A percentile compares a stretch with the other conserved stretches of the same genome.
Evolutionary conservation across 345 rosid species (phyloP).

Genomic region (Erysimum cheiranthoides): DNA sequence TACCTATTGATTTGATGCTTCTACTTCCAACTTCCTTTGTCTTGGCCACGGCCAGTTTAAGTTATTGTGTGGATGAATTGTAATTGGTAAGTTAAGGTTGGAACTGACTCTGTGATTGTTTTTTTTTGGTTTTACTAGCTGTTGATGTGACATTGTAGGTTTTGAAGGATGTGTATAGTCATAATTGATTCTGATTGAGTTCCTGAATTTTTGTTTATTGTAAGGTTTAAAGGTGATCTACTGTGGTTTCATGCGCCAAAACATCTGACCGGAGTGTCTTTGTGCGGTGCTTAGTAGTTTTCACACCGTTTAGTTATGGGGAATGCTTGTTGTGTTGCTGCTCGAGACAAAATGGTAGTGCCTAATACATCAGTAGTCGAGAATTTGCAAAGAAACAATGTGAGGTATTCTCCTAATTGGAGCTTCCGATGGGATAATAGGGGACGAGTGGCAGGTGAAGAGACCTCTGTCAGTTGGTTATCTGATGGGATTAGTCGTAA

Average conservation of each 20-base stretch:
- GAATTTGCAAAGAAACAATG: conserved; percentile 68
- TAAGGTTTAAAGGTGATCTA: conserved; percentile 31
- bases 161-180: neutral
- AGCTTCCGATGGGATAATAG: conserved; percentile 92
- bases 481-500: conserved; percentile 65
- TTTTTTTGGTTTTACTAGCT: neutral
- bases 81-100: neutral
- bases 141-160: neutral
- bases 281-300: conserved; percentile 15
- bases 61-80: neutral
- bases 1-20: neutral
- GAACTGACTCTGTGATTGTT: neutral
- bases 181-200: conserved; percentile 29
- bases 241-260: conserved; percentile 3
- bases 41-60: conserved; percentile 11
- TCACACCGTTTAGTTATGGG: conserved; percentile 62
- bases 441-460: conserved; percentile 94
- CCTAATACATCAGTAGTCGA: conserved; percentile 62
- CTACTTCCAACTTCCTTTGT: neutral
- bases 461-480: conserved; percentile 71
- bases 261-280: neutral
- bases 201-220: neutral
- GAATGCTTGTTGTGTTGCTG: conserved; percentile 92
- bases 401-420: conserved; percentile 84
- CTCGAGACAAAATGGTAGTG: conserved; percentile 75